Base-by-base conservation (phyloP, 2,329 filamentous ascomycete species). In the Fusarium fracticaudum region DNA sequence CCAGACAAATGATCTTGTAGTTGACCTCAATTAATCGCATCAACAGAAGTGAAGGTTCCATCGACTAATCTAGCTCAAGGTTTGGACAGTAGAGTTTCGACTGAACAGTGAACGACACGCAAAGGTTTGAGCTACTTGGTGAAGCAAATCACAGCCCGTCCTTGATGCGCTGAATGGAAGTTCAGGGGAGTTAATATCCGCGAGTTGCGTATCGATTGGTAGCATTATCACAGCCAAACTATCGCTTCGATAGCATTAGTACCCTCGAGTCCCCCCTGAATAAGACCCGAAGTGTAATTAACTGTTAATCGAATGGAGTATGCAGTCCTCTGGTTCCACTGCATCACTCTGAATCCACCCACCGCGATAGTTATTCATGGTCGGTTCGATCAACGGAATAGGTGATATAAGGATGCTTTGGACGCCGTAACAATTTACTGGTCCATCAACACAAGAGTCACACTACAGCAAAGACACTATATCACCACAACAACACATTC, bases 101-200 rank as follows among this genome's bases (percentile, higher is more conserved):
- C 3, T 20, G 50, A 26, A 6, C n/a, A 3, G 48, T 22, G 13
- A 26, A 15, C 26, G 17, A 26, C 18, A 24, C 10, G 14, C 18
- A n/a, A 59, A 17, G 8, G 24, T 22, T 29, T n/a, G 14, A 15
- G 20, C 8, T 18, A 9, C 10, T 18, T 2, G 6, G 14, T 2
- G 6, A 12, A 13, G 7, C 24, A 15, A 17, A 38, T 15, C 15
- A 10, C 17, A 37, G 31, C 2, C 14, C 20, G 1, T 41, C 11
- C 20, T 35, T 13, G 2, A 1, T 10, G 22, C 29, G 8, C 29
- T 20, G 29, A 29, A 57, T 61, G 18, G 3, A 15, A 11, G 3
- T 10, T 31, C 5, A 1, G n/a, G 14, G 31, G n/a, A 26, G 15
- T 29, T 7, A 9, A 12, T 4, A 43, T 8, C 31, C 0, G 31